Conservation (phyloP, 2,329 filamentous ascomycete species). For the Aureobasidium subglaciale region DNA sequence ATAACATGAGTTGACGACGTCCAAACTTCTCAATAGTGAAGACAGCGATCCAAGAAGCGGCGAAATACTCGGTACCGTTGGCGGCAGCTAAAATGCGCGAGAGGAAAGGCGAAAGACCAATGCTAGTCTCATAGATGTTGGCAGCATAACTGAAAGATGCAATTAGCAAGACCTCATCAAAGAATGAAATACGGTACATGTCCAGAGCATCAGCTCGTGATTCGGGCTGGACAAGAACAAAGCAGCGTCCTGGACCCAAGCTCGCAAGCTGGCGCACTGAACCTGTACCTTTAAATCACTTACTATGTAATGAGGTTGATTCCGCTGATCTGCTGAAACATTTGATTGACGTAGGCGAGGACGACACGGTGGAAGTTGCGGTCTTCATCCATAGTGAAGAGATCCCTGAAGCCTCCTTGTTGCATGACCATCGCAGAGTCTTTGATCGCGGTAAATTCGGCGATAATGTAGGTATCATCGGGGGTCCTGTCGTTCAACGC, state of each 20-base stretch:
- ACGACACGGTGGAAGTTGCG: slow-evolving; percentile 29
- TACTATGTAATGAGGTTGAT: slow-evolving; percentile 24
- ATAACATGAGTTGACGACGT: slow-evolving; percentile 62
- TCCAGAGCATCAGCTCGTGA: too few species aligned
- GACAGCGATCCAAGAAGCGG: slow-evolving; percentile 43
- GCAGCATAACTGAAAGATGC: too few species aligned
- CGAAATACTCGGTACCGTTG: slow-evolving; percentile 49
- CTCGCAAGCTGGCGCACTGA: too few species aligned
- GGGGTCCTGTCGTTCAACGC: slow-evolving; percentile 42
- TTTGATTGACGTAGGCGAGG: slow-evolving; percentile 30
- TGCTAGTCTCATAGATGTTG: slow-evolving; percentile 44
- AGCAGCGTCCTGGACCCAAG: too few species aligned
- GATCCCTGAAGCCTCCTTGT: slow-evolving; percentile 25
- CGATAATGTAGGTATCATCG: slow-evolving; percentile 38
- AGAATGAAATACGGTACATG: too few species aligned
- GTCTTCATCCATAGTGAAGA: slow-evolving; percentile 27
- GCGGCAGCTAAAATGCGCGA: slow-evolving; percentile 45
- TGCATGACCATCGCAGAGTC: slow-evolving; percentile 43
- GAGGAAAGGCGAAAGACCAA: slow-evolving; percentile 46
- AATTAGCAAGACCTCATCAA: too few species aligned
- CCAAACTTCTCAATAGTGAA: slow-evolving; percentile 45
- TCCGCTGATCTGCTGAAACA: slow-evolving; percentile 29
- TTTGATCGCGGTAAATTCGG: slow-evolving; percentile 47
- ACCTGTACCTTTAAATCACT: too few species aligned
- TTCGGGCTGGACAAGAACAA: too few species aligned